Base-by-base conservation (phyloP, 257 asterid genomes). In the Schizonepeta tenuifolia region DNA sequence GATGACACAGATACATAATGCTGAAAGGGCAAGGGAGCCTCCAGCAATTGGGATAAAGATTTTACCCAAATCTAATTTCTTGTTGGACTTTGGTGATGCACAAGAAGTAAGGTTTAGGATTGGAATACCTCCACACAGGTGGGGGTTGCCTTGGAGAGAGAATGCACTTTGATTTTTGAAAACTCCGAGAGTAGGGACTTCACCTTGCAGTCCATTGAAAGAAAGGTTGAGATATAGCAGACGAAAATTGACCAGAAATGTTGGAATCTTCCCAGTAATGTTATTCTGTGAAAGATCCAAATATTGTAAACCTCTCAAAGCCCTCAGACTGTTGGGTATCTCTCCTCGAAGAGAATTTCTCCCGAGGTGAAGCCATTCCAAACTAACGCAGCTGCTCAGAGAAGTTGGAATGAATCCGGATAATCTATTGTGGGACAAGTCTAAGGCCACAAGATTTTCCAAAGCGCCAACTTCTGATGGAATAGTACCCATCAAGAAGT, bases 371-470 rank as follows among this genome's bases (percentile, higher is more conserved):
- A 81, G 79, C 0, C 1, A 14, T 24, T 20, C 24, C 63, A 81
- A 57, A 22, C 8, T 33, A 6, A 33, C 8, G 8, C 38, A 33
- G 7, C 38, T 33, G 38, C 38, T 33, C 38, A 6, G 63, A 57
- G 4, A 9, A 28, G 49, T 65, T 10, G 85, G 82, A 65, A 81
- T 36, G n/a, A 31, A 8, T 38, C 82, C 82, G 3, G 75, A 73
- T 10, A 81, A 47, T 28, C 67, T 70, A 28, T 81, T 81, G 8
- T 73, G 6, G 6, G 85, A 81, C 2, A 81, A 51, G 24, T 70
- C 69, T 4, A 81, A 18, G 7, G 3, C 9, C 1, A n/a, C 41
- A 9, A 80, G 47, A 21, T 67, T 53, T 36, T 1, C 50, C 35
- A 79, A 67, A 6, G 57, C 47, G 11, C 75, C 75, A 36, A 75